These are phyloP conservation scores for Blumeriella jaapii DNA, from an alignment of 2,329 filamentous ascomycete species.

Conservation along the genomic window DNA sequence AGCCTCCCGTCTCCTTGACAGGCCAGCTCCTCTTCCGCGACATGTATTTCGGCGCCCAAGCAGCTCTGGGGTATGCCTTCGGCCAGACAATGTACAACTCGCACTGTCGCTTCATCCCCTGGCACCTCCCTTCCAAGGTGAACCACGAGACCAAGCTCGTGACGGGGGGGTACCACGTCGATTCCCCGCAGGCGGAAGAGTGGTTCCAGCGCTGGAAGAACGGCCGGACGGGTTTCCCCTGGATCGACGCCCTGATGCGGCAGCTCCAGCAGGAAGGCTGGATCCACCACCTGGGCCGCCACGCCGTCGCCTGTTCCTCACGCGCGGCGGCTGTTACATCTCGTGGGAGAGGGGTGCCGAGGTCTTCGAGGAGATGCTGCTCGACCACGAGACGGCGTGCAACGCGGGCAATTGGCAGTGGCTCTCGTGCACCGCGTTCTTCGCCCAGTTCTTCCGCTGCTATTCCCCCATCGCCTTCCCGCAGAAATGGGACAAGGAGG, in stretches of 20 bases:
- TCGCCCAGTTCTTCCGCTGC: conserved; percentile 57
- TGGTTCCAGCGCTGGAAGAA: conserved; percentile 60
- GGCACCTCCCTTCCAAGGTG: conserved; percentile 57
- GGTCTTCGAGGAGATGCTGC: conserved; percentile 64
- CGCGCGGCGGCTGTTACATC: conserved; percentile 65
- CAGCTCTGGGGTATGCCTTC: conserved; percentile 52
- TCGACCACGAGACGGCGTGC: conserved; percentile 65
- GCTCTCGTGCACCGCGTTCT: conserved; percentile 67
- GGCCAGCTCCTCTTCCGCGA: conserved; percentile 69
- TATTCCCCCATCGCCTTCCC: conserved; percentile 63
- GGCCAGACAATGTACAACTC: conserved; percentile 53
- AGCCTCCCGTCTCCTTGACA: conserved; percentile 55
- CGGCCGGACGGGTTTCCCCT: conserved; percentile 64
- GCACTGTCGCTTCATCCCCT: conserved; percentile 63
- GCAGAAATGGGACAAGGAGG: conserved; percentile 64
- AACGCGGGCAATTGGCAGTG: conserved; percentile 73
- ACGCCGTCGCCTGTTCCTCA: conserved; percentile 72
- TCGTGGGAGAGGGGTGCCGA: conserved; percentile 70
- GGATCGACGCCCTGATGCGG: conserved; percentile 72
- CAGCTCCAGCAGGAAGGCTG: conserved; percentile 61
- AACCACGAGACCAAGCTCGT: conserved; percentile 33
- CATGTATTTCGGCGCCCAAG: conserved; percentile 75
- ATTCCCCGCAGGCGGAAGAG: conserved; percentile 47
- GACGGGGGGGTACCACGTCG: conserved; percentile 52
- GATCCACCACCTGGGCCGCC: conserved; percentile 70